Base-by-base conservation (phyloP, 2,329 filamentous ascomycete genomes). In the Beauveria sp. region DNA sequence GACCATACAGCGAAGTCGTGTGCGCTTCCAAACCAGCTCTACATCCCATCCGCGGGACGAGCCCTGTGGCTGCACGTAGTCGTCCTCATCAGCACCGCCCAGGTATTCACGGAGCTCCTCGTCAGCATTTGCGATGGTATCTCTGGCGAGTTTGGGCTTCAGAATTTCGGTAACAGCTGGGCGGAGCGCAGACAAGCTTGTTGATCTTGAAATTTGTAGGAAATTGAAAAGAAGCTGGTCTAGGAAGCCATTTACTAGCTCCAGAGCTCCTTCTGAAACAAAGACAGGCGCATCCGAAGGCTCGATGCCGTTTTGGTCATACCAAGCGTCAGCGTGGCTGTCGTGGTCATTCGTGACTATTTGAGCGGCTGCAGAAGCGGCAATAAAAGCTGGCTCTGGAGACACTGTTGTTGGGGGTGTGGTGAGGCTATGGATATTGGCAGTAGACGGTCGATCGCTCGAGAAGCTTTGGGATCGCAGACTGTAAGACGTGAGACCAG, bases 161-260 rank as follows among this genome's bases (percentile, higher is more conserved):
- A 99, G 80, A 7, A 97, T 88, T 58, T 97, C 91, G 51, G 84
- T 82, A 38, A 98, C 87, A 38, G 93, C 93, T 3, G 91, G 89
- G 63, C 92, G 86, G 63, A 98, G 82, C 3, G 86, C 82, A 8
- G 83, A 76, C 9, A 98, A 80, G 3, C 86, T 85, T 0, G 92
- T 96, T 3, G 92, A 92, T 68, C 88, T 87, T 20, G 93, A 87
- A 14, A 85, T 79, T 28, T 86, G 85, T n/a, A 99, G 84, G 65
- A 98, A 89, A 70, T 91, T 93, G 78, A 93, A 96, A 6, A 99
- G 82, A 5, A 98, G 80, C 71, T 97, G 91, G 73, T 99, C 95
- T 64, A 99, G 84, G 71, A 99, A 99, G 68, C 84, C 86, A 76
- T 99, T 99, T 70, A 97, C 84, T 10, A 96, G 82, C 47, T 82